phyloP scores from a whole-genome alignment of 2,329 filamentous ascomycete species.

The Microsporum canis region DNA sequence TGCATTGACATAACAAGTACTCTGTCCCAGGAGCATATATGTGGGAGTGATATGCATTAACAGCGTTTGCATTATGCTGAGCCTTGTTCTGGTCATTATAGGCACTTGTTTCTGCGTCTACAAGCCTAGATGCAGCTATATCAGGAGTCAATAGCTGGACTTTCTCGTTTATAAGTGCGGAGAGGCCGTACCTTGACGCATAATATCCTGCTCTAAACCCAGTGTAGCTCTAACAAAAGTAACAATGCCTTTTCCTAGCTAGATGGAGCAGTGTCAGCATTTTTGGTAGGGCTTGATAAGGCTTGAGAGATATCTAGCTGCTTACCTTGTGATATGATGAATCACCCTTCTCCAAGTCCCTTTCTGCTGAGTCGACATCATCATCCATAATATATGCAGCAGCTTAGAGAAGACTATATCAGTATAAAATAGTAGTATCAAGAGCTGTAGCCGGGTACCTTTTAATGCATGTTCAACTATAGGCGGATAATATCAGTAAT shows the following conservation, averaged over 20 bases:
- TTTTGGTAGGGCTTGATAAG: background rate
- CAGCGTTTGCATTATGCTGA: constrained; percentile 48
- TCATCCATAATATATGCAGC: constrained; percentile 72
- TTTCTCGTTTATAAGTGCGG: too few species aligned
- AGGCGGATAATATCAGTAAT: constrained; percentile 15
- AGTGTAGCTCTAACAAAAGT: constrained; percentile 77
- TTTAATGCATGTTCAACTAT: constrained; percentile 33
- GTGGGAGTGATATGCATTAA: constrained; percentile 43
- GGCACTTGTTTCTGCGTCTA: constrained; percentile 63
- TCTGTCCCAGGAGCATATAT: constrained; percentile 80
- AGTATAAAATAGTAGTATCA: background rate
- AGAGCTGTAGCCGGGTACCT: constrained; percentile 23
- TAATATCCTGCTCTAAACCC: constrained; percentile 83
- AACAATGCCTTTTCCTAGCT: constrained; percentile 68
- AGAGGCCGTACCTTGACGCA: constrained; percentile 53
- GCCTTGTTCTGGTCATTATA: constrained; percentile 66
- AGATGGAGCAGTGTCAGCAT: constrained; percentile 13
- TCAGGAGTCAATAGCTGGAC: background rate
- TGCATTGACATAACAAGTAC: constrained; percentile 70
- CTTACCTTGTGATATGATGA: constrained; percentile 74
- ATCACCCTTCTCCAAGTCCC: constrained; percentile 55
- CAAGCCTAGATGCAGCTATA: constrained; percentile 56
- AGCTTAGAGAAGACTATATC: constrained; percentile 30
- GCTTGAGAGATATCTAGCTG: constrained; percentile 1
- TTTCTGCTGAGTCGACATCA: constrained; percentile 75